Percentiles rank a stretch among this genome's conserved stretches.
phyloP scores from a whole-genome alignment of 169 alveolate genomes.

The Perkinsus olseni region DNA sequence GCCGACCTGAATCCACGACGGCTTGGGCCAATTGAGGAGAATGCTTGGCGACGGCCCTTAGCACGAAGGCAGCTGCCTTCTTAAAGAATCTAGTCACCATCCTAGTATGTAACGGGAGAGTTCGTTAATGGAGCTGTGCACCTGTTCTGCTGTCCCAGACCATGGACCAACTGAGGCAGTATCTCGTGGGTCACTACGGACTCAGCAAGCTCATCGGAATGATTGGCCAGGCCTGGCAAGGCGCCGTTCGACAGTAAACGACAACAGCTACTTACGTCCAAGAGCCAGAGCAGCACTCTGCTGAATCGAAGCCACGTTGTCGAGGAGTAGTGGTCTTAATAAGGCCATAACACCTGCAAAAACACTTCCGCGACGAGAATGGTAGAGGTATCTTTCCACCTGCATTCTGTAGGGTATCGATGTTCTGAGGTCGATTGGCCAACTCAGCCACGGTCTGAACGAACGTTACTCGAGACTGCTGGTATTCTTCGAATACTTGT shows the following conservation, averaged over 20 bases:
- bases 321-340: conserved; percentile 75
- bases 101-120: no score
- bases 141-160: conserved; percentile 71
- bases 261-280: conserved; percentile 51
- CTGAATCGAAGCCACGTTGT: conserved; percentile 78
- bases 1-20: conserved; percentile 78
- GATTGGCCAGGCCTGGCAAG: conserved; percentile 60
- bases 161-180: conserved; percentile 78
- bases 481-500: conserved; percentile 84
- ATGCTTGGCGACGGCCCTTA: conserved; percentile 87
- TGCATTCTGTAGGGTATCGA: conserved; percentile 80
- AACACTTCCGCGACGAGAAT: not conserved
- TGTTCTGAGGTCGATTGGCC: conserved; percentile 82
- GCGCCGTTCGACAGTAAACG: not conserved
- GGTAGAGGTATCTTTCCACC: conserved; percentile 27
- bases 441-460: conserved; percentile 89
- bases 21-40: conserved; percentile 84
- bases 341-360: conserved; percentile 70
- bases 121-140: not conserved
- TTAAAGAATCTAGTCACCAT: conserved; percentile 59
- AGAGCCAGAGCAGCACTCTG: conserved; percentile 88
- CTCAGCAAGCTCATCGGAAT: conserved; percentile 81
- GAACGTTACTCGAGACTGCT: conserved; percentile 82
- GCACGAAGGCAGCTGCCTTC: conserved; percentile 88
- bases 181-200: conserved; percentile 82